Percentiles rank a stretch among this genome's conserved stretches.
Conservation (phyloP, 495 filamentous ascomycete genomes). For the Podospora didyma region DNA sequence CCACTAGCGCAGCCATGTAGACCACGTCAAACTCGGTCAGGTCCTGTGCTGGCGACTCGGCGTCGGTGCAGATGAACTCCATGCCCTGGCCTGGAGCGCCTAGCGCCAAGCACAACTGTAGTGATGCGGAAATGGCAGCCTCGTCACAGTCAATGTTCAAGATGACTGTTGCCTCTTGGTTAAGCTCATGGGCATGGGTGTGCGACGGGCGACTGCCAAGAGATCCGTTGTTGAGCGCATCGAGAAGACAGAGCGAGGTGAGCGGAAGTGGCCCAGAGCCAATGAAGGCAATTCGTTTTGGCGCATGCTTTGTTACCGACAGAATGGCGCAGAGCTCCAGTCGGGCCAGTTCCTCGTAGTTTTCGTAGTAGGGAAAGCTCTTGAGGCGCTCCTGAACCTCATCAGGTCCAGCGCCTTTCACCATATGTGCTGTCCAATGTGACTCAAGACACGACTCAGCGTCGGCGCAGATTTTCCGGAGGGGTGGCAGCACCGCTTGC, state of each 20-base stretch:
- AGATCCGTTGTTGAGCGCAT: conserved; percentile 10
- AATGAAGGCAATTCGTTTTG: conserved; percentile 24
- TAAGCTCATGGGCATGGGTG: not conserved
- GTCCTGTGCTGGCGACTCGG: conserved; percentile 3
- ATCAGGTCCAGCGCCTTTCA: conserved; percentile 5
- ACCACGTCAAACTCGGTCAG: conserved; percentile 26
- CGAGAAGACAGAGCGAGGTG: conserved; percentile 26
- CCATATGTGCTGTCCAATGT: conserved; percentile 19
- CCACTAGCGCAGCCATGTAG: conserved; percentile 29
- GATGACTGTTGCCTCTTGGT: conserved; percentile 2
- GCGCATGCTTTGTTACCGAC: conserved; percentile 11
- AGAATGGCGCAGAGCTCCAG: conserved; percentile 26
- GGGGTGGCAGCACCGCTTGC: conserved; percentile 15
- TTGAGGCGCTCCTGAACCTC: conserved; percentile 14
- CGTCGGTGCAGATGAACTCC: conserved; percentile 26
- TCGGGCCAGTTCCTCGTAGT: conserved; percentile 28
- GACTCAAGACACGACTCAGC: conserved; percentile 24
- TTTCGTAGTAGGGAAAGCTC: conserved; percentile 27
- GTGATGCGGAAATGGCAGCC: conserved; percentile 18
- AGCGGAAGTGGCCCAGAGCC: conserved; percentile 28
- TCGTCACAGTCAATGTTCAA: conserved; percentile 23
- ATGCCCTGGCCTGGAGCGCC: conserved; percentile 19
- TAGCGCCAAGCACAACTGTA: conserved; percentile 8
- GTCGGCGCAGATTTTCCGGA: conserved; percentile 23
- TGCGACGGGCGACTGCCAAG: not conserved